Evolutionary conservation across 768 basidiomycete species (phyloP).

Genomic region (Scleroderma citrinum): DNA sequence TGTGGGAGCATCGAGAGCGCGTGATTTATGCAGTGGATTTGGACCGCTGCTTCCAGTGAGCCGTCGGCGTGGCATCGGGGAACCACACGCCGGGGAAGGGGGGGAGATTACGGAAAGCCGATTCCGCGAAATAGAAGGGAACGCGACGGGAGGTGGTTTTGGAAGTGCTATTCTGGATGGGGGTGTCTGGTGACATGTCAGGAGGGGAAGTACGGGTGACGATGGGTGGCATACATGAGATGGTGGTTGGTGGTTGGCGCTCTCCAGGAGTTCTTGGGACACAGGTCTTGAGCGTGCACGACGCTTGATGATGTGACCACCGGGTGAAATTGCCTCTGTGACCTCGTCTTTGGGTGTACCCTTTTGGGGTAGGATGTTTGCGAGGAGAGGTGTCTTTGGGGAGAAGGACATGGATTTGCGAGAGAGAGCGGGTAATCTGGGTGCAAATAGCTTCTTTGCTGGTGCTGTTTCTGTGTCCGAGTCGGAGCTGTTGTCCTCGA

Average conservation of each 20-base stretch:
- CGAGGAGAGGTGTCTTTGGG: slow-evolving; percentile 20
- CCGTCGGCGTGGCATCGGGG: slow-evolving; percentile 51
- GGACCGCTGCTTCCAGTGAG: slow-evolving; percentile 35
- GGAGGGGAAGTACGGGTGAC: not conserved
- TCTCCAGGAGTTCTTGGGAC: slow-evolving; percentile 58
- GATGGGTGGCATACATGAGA: slow-evolving; percentile 15
- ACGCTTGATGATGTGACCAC: slow-evolving; percentile 70
- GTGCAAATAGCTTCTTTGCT: slow-evolving; percentile 31
- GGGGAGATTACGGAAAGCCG: slow-evolving; percentile 29
- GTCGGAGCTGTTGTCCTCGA: slow-evolving; percentile 45
- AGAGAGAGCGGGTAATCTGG: slow-evolving; percentile 15
- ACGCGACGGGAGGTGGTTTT: slow-evolving; percentile 19
- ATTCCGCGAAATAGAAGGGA: slow-evolving; percentile 36
- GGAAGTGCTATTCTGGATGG: slow-evolving; percentile 8
- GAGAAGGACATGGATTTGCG: slow-evolving; percentile 25
- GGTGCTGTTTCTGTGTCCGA: slow-evolving; percentile 34
- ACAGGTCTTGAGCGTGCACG: slow-evolving; percentile 69
- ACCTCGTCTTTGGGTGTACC: slow-evolving; percentile 50
- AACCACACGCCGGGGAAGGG: slow-evolving; percentile 43
- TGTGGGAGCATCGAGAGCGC: slow-evolving; percentile 11
- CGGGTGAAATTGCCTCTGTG: slow-evolving; percentile 66
- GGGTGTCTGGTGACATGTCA: slow-evolving; percentile 7
- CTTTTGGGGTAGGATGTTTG: slow-evolving; percentile 29
- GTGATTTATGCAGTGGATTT: slow-evolving; percentile 27
- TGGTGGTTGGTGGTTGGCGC: slow-evolving; percentile 33